Evolutionary conservation across 2,329 filamentous ascomycete genomes (phyloP).

Genomic region (Emydomyces testavorans): DNA sequence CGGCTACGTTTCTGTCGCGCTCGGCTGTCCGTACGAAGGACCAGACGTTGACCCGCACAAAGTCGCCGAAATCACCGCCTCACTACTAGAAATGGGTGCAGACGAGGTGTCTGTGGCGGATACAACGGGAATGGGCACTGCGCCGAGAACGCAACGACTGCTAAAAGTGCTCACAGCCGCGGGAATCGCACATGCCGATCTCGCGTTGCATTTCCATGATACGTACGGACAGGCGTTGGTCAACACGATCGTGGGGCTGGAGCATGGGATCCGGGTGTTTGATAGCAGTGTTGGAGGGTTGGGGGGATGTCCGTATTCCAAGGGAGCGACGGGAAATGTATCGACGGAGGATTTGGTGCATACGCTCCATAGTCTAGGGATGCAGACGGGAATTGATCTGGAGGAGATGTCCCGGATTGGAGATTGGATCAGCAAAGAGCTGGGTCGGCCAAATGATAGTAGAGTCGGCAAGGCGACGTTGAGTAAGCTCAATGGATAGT

Average conservation of each 20-base stretch:
- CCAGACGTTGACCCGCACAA: conserved; percentile 48
- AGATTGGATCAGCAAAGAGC: conserved; percentile 44
- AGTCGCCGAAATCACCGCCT: conserved; percentile 51
- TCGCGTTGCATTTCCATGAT: conserved; percentile 56
- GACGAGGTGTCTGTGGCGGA: conserved; percentile 56
- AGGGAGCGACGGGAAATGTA: conserved; percentile 55
- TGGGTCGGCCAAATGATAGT: conserved; percentile 43
- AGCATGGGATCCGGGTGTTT: conserved; percentile 52
- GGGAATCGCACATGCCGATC: conserved; percentile 47
- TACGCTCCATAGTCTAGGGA: conserved; percentile 48
- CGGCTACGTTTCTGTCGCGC: conserved; percentile 53
- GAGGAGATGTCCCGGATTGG: conserved; percentile 47
- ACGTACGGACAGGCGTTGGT: conserved; percentile 55
- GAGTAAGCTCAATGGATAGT: conserved; percentile 25
- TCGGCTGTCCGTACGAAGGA: conserved; percentile 56
- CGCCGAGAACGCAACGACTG: conserved; percentile 47
- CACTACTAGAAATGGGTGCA: conserved; percentile 52
- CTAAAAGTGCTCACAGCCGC: conserved; percentile 48
- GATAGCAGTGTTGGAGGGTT: conserved; percentile 53
- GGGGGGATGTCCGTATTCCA: conserved; percentile 54
- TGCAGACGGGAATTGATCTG: conserved; percentile 48
- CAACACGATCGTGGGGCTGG: conserved; percentile 50
- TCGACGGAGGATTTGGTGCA: conserved; percentile 54
- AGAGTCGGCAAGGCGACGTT: conserved; percentile 44
- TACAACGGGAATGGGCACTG: conserved; percentile 57